These are phyloP conservation scores for Botryotinia convoluta DNA, from an alignment of 2,329 filamentous ascomycete species.

Conservation along the genomic window DNA sequence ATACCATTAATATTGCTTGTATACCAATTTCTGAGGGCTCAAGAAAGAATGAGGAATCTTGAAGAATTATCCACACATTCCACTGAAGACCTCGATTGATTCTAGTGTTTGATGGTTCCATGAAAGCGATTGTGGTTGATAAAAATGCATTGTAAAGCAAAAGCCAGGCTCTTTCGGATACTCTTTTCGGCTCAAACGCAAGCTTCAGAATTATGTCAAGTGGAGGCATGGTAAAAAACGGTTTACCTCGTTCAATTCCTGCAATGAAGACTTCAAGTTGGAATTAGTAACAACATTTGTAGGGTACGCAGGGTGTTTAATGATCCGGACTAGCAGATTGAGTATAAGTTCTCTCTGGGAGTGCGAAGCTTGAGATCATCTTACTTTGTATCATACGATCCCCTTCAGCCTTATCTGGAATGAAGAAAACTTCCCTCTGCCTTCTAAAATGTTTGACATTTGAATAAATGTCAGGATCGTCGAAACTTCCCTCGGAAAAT, in stretches of 20 bases:
- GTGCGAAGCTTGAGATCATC: background rate
- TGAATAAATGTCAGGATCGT: conserved; percentile 18
- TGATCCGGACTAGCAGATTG: background rate
- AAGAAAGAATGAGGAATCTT: conserved; percentile 25
- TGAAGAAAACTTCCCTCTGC: conserved; percentile 22
- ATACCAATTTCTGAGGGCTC: conserved; percentile 23
- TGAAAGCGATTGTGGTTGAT: conserved; percentile 17
- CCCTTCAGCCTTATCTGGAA: conserved; percentile 23
- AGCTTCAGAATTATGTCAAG: conserved; percentile 19
- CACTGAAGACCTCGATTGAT: conserved; percentile 23
- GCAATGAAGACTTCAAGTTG: conserved; percentile 16
- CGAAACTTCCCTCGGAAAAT: conserved; percentile 19
- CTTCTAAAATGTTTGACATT: conserved; percentile 18
- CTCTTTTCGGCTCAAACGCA: conserved; percentile 22
- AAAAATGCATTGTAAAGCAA: conserved; percentile 23
- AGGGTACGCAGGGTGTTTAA: background rate
- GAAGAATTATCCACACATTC: conserved; percentile 25
- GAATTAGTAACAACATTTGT: background rate
- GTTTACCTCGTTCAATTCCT: conserved; percentile 18
- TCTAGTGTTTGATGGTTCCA: conserved; percentile 13
- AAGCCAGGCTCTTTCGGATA: conserved; percentile 24
- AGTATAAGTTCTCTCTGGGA: background rate
- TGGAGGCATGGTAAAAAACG: conserved; percentile 22
- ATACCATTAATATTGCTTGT: conserved; percentile 22
- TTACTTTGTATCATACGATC: conserved; percentile 20